phyloP scores from a whole-genome alignment of 2,329 filamentous ascomycete genomes.

The Monosporascus sp. region DNA sequence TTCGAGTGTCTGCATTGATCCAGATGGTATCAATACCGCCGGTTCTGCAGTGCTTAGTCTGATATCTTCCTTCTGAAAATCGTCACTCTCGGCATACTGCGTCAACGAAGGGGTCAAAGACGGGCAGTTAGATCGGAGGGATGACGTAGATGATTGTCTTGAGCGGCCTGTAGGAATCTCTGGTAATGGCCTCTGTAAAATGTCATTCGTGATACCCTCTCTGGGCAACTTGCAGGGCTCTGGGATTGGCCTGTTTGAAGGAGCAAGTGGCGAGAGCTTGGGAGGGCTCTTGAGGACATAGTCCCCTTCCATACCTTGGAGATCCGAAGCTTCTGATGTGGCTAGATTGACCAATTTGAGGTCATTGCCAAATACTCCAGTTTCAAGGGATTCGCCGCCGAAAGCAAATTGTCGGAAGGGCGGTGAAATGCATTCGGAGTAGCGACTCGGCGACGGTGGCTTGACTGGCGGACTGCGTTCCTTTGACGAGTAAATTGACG shows the following conservation, averaged over 20 bases:
- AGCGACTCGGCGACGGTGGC: not conserved
- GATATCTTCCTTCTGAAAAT: slow-evolving; percentile 26
- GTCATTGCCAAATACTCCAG: slow-evolving; percentile 7
- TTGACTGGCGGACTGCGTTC: not conserved
- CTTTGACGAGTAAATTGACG: slow-evolving; percentile 1
- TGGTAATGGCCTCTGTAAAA: slow-evolving; percentile 21
- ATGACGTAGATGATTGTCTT: slow-evolving; percentile 20
- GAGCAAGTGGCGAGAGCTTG: slow-evolving; percentile 4
- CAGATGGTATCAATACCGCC: slow-evolving; percentile 18
- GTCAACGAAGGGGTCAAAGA: slow-evolving; percentile 27
- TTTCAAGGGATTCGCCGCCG: slow-evolving; percentile 7
- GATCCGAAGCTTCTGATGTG: slow-evolving; percentile 2
- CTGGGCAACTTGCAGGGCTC: slow-evolving; percentile 1
- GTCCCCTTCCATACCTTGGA: slow-evolving; percentile 1
- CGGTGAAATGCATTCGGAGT: not conserved
- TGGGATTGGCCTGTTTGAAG: not conserved
- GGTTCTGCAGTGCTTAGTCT: slow-evolving; percentile 21
- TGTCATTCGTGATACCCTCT: slow-evolving; percentile 1
- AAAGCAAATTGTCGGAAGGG: slow-evolving; percentile 11
- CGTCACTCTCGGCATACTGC: slow-evolving; percentile 25
- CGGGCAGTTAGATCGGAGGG: slow-evolving; percentile 23
- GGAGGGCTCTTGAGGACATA: slow-evolving; percentile 13
- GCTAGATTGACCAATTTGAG: slow-evolving; percentile 1
- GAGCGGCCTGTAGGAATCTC: slow-evolving; percentile 18
- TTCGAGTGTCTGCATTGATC: slow-evolving; percentile 22